These are phyloP conservation scores for Ceratobasidium sp. DNA, from an alignment of 1,284 basidiomycete genomes.

Conservation along the genomic window DNA sequence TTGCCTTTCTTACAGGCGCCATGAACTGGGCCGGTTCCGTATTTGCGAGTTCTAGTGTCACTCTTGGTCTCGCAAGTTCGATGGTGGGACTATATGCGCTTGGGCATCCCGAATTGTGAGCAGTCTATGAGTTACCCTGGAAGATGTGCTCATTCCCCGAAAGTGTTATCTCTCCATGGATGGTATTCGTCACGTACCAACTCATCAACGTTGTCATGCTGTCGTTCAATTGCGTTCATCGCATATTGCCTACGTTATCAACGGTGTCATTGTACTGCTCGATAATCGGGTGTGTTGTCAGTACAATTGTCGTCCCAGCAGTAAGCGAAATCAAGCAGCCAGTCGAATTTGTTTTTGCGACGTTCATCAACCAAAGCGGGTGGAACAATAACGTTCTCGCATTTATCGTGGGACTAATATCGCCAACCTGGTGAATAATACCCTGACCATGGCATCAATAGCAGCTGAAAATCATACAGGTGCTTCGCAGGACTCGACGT, in stretches of 20 bases:
- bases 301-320: conserved; percentile 3
- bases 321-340: conserved; percentile 10
- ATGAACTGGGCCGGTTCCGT: conserved; percentile 21
- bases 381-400: conserved; percentile 10
- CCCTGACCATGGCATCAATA: neutral
- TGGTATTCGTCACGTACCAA: conserved; percentile 6
- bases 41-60: conserved; percentile 9
- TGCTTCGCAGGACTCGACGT: conserved; percentile 5
- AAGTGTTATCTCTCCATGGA: conserved; percentile 10
- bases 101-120: conserved; percentile 18
- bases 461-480: conserved; percentile 1
- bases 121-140: neutral
- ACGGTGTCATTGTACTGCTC: conserved; percentile 1
- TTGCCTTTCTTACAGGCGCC: conserved; percentile 20
- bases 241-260: neutral
- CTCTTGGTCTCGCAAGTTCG: conserved; percentile 1
- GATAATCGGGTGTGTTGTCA: conserved; percentile 1
- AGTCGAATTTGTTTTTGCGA: conserved; percentile 15
- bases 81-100: conserved; percentile 14
- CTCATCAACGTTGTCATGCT: neutral
- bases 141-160: neutral
- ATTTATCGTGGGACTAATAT: conserved; percentile 13
- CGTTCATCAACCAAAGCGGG: conserved; percentile 22
- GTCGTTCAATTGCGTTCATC: conserved; percentile 6
- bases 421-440: neutral